These are phyloP conservation scores for Aspergillus cavernicola DNA, from an alignment of 495 filamentous ascomycete species.

Conservation along the genomic window DNA sequence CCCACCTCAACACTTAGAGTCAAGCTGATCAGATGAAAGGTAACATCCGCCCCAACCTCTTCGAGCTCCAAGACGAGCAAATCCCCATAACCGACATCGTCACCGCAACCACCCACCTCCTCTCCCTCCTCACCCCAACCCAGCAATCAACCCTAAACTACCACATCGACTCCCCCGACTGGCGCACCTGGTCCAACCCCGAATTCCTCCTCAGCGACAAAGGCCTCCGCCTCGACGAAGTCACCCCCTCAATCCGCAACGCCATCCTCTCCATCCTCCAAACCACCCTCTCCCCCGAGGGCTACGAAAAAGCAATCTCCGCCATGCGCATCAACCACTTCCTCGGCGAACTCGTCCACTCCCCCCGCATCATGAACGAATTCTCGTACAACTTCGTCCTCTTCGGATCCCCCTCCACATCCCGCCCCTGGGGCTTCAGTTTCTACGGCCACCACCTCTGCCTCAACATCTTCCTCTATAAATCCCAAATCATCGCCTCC, in stretches of 20 bases:
- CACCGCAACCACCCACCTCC: slow-evolving; percentile 39
- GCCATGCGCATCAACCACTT: slow-evolving; percentile 79
- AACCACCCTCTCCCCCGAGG: slow-evolving; percentile 58
- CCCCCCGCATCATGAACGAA: slow-evolving; percentile 63
- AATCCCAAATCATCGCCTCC: slow-evolving; percentile 56
- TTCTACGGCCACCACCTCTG: slow-evolving; percentile 79
- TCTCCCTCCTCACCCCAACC: slow-evolving; percentile 39
- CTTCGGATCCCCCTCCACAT: slow-evolving; percentile 51
- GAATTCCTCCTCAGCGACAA: slow-evolving; percentile 62
- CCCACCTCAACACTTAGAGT: background rate
- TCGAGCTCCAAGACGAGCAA: slow-evolving; percentile 57
- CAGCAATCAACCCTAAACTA: slow-evolving; percentile 48
- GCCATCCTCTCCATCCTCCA: slow-evolving; percentile 52
- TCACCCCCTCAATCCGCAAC: slow-evolving; percentile 36
- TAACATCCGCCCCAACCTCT: slow-evolving; percentile 51
- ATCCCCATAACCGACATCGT: slow-evolving; percentile 56
- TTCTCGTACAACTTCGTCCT: slow-evolving; percentile 71
- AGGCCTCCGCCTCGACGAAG: slow-evolving; percentile 63
- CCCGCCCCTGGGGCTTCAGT: slow-evolving; percentile 63
- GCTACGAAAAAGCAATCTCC: slow-evolving; percentile 64
- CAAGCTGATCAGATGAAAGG: slow-evolving; percentile 31
- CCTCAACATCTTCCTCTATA: slow-evolving; percentile 61
- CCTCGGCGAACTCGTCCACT: slow-evolving; percentile 63
- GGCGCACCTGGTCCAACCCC: slow-evolving; percentile 73
- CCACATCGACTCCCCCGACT: slow-evolving; percentile 67